Evolutionary conservation across 2,329 filamentous ascomycete species (phyloP).

Genomic region (Xylariaceae sp.): DNA sequence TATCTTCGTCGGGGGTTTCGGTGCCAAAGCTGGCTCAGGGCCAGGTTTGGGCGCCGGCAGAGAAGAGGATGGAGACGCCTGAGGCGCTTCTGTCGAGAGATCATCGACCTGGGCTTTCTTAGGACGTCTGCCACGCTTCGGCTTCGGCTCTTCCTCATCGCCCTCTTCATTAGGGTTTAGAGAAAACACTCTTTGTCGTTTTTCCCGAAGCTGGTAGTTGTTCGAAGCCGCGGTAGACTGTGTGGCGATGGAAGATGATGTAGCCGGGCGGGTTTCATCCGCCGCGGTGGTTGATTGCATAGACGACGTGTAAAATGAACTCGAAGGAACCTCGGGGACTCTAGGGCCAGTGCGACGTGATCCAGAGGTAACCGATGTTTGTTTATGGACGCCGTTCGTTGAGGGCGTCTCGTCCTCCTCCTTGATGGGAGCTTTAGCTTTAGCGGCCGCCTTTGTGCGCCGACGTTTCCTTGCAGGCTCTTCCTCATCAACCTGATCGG

Average conservation of each 20-base stretch:
- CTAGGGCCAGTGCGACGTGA: conserved; percentile 23
- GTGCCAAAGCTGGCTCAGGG: conserved; percentile 9
- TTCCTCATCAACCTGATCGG: conserved; percentile 14
- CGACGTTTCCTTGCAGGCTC: conserved; percentile 29
- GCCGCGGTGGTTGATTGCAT: conserved; percentile 35
- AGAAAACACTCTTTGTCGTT: conserved; percentile 51
- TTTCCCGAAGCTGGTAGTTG: conserved; percentile 50
- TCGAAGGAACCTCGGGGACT: conserved; percentile 38
- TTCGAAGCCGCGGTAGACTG: conserved; percentile 48
- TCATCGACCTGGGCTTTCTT: conserved; percentile 30
- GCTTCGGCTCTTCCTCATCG: conserved; percentile 29
- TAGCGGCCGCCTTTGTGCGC: conserved; percentile 15
- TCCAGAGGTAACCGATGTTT: conserved; percentile 12
- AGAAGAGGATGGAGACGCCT: conserved; percentile 11
- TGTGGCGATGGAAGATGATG: conserved; percentile 50
- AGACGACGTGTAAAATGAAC: conserved; percentile 39
- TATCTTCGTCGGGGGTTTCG: conserved; percentile 31
- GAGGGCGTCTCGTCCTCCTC: conserved; percentile 19
- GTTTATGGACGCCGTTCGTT: conserved; percentile 15
- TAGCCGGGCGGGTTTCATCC: conserved; percentile 49
- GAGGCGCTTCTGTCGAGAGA: conserved; percentile 15
- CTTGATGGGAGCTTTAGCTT: conserved; percentile 14
- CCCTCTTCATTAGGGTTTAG: conserved; percentile 45
- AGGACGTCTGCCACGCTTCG: conserved; percentile 30
- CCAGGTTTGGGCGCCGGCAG: conserved; percentile 11